Base-by-base conservation (phyloP, 495 filamentous ascomycete genomes). In the Neurospora sp. region DNA sequence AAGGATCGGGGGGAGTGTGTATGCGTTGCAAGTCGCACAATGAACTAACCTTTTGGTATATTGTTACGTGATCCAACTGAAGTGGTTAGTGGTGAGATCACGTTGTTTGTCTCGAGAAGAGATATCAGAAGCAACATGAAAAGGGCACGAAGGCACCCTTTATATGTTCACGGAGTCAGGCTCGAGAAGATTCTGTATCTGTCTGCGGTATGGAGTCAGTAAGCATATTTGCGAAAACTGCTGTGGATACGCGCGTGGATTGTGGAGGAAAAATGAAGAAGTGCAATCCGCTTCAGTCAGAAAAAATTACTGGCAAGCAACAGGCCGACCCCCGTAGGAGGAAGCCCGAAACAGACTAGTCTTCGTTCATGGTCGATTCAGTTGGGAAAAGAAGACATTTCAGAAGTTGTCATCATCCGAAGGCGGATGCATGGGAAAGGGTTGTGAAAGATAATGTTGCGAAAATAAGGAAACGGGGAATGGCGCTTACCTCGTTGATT, bases 261-360 rank as follows among this genome's bases (percentile, higher is more conserved):
- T 75, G 73, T 54, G 54, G 43, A 40, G 70, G 40, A 24, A 31
- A 28, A 19, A n/a, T 34, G 59, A 71, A 72, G 34, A 76, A 66
- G n/a, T 59, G 34, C 48, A 69, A 45, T 69, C 74, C 72, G 71
- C 69, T 69, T 71, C 72, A 70, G 78, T 81, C 94, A 97, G 94
- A 96, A 92, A 93, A 91, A 85, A 89, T 87, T 96, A 96, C 94
- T 97, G 94, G 94, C 94, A 94, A 97, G 94, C 96, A 96, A 89
- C 93, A 95, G 91, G 90, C 88, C 86, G 86, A 71, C 87, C 81
- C 79, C 80, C 81, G 85, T 87, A 84, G 88, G 89, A 86, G 85
- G 86, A 84, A 83, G 84, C 86, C 89, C 91, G 90, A 88, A 85
- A 89, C 81, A 87, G 86, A 86, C 83, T 84, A 84, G 76, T 86